These are phyloP conservation scores for Ascochyta viciae-villosae DNA, from an alignment of 2,329 filamentous ascomycete species.

Conservation along the genomic window DNA sequence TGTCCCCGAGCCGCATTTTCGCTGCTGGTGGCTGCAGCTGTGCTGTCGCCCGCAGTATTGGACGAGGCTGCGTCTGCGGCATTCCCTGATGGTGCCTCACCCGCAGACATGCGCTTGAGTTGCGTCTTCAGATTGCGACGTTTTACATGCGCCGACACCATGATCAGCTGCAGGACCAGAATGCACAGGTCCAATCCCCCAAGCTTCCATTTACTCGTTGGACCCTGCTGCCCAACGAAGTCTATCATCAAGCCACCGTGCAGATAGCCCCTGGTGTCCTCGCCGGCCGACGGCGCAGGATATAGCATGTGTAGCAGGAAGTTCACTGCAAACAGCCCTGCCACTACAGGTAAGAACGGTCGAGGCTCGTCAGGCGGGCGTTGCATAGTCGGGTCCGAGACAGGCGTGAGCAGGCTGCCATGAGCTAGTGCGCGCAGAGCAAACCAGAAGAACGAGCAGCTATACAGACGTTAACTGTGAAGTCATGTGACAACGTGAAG, in stretches of 20 bases:
- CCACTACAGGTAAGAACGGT: conserved; percentile 62
- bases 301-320: conserved; percentile 60
- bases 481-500: conserved; percentile 1
- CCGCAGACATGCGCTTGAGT: conserved; percentile 35
- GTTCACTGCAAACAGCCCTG: conserved; percentile 63
- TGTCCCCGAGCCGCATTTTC: conserved; percentile 49
- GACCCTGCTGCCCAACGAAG: conserved; percentile 68
- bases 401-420: conserved; percentile 65
- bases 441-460: conserved; percentile 66
- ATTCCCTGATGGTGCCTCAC: conserved; percentile 18
- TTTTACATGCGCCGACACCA: conserved; percentile 63
- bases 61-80: conserved; percentile 17
- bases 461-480: conserved; percentile 33
- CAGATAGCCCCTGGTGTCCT: conserved; percentile 61
- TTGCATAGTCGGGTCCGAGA: conserved; percentile 57
- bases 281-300: conserved; percentile 52
- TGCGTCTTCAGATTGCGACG: conserved; percentile 56
- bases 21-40: conserved; percentile 7
- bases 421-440: conserved; percentile 62
- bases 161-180: conserved; percentile 62
- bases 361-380: conserved; percentile 57
- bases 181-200: conserved; percentile 62
- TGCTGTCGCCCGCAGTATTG: conserved; percentile 13
- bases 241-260: conserved; percentile 70
- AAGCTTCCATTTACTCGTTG: conserved; percentile 61